Percentiles rank a stretch among this genome's conserved stretches.
Conservation (phyloP, 1,284 basidiomycete species). For the Pholiota adiposa region DNA sequence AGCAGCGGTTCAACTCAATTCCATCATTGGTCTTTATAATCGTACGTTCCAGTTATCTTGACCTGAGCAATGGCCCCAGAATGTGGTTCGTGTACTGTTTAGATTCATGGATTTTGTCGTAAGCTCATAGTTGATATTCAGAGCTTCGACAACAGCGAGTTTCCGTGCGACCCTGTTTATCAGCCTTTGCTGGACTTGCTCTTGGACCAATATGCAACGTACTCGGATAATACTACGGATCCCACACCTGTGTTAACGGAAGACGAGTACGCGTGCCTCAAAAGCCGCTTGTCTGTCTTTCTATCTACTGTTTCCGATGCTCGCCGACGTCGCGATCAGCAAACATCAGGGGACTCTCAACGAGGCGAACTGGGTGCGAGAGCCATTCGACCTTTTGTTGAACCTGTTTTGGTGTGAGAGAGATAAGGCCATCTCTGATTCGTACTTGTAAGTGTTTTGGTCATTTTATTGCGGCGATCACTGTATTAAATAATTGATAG, state of each 20-base stretch:
- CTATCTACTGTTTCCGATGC: background rate
- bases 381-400: background rate
- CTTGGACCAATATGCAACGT: background rate
- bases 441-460: background rate
- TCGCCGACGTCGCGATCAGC: background rate
- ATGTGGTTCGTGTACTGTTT: background rate
- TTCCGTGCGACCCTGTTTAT: background rate
- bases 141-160: background rate
- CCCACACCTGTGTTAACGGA: background rate
- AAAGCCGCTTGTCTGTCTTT: background rate
- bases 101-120: background rate
- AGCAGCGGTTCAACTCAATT: background rate
- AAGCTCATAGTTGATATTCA: too few relatives aligned
- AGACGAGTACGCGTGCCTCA: background rate
- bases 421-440: background rate
- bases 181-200: background rate
- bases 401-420: background rate
- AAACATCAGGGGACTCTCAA: background rate
- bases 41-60: background rate
- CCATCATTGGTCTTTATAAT: background rate
- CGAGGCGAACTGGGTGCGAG: background rate
- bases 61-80: background rate
- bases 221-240: background rate
- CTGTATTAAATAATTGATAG: too few relatives aligned
- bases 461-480: too few relatives aligned